A percentile compares a stretch with the other conserved stretches of the same genome.
phyloP scores from a whole-genome alignment of 352 stramenopile species.

The Phytophthora pini region DNA sequence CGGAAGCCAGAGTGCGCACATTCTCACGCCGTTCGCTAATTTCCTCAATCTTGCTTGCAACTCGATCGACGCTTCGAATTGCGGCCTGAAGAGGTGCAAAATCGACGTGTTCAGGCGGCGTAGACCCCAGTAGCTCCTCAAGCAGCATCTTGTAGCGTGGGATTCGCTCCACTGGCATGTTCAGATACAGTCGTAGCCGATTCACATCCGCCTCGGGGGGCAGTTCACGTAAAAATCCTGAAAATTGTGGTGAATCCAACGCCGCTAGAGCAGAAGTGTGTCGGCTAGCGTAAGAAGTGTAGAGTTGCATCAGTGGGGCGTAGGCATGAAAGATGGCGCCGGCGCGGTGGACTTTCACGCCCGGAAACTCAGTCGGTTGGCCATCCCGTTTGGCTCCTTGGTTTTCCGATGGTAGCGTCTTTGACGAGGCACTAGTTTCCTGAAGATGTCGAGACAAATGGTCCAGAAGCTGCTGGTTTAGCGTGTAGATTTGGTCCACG shows the following conservation, averaged over 20 bases:
- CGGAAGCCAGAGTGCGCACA: slow-evolving; percentile 59
- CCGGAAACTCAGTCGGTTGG: slow-evolving; percentile 8
- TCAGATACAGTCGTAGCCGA: slow-evolving; percentile 76
- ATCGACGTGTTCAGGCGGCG: slow-evolving; percentile 74
- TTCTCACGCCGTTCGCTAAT: slow-evolving; percentile 82
- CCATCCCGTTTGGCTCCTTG: slow-evolving; percentile 10
- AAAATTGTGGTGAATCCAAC: slow-evolving; percentile 81
- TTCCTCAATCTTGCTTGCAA: slow-evolving; percentile 82
- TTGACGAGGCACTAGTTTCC: slow-evolving; percentile 48
- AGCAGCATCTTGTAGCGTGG: slow-evolving; percentile 87
- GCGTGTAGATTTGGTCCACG: slow-evolving; percentile 87
- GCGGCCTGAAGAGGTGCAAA: slow-evolving; percentile 72
- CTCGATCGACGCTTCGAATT: slow-evolving; percentile 76
- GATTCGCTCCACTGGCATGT: slow-evolving; percentile 89
- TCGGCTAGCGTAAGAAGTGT: slow-evolving; percentile 85
- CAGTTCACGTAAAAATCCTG: slow-evolving; percentile 74
- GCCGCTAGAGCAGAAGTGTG: slow-evolving; percentile 73
- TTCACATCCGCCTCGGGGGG: slow-evolving; percentile 68
- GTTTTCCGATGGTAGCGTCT: slow-evolving; percentile 19
- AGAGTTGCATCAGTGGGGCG: slow-evolving; percentile 84
- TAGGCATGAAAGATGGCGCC: slow-evolving; percentile 90
- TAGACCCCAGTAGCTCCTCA: slow-evolving; percentile 77
- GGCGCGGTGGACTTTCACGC: slow-evolving; percentile 39
- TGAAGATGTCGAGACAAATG: slow-evolving; percentile 82
- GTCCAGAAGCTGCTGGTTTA: slow-evolving; percentile 90